Percentiles rank a stretch among this genome's conserved stretches.
phyloP scores from a whole-genome alignment of 176 grass and related monocot genomes.

The Ensete ventricosum region DNA sequence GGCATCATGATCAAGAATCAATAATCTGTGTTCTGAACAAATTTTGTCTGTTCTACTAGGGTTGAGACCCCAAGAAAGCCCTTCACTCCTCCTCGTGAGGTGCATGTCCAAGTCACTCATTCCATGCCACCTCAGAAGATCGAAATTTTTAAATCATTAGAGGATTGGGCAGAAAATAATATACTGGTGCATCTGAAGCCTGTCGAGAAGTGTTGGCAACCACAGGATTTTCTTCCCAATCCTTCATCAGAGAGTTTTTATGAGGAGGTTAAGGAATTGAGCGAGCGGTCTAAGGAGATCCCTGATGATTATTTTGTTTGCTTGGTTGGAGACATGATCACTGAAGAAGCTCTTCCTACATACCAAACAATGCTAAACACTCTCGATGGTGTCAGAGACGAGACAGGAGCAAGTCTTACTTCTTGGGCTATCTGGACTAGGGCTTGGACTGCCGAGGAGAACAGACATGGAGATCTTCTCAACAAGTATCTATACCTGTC shows the following conservation, averaged over 20 bases:
- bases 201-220: conserved; percentile 26
- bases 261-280: conserved; percentile 19
- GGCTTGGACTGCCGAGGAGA: conserved; percentile 25
- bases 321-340: conserved; percentile 25
- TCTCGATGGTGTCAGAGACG: conserved; percentile 18
- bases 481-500: conserved; percentile 23
- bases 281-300: conserved; percentile 19
- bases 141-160: conserved; percentile 20
- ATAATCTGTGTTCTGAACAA: not conserved
- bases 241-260: conserved; percentile 21
- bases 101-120: conserved; percentile 23
- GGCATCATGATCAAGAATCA: not conserved
- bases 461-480: conserved; percentile 26
- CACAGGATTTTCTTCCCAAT: conserved; percentile 21
- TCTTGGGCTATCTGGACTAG: conserved; percentile 26
- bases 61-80: conserved; percentile 11
- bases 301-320: conserved; percentile 27
- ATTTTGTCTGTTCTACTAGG: conserved; percentile 3
- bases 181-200: conserved; percentile 15
- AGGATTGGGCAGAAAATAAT: conserved; percentile 20
- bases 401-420: conserved; percentile 21
- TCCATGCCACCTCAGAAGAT: conserved; percentile 25
- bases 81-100: conserved; percentile 23
- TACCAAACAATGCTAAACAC: conserved; percentile 29
- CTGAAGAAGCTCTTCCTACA: conserved; percentile 25